Percentiles rank a stretch among this genome's conserved stretches.
Conservation (phyloP, 805 yeast species). For the Lachancea quebecensis region DNA sequence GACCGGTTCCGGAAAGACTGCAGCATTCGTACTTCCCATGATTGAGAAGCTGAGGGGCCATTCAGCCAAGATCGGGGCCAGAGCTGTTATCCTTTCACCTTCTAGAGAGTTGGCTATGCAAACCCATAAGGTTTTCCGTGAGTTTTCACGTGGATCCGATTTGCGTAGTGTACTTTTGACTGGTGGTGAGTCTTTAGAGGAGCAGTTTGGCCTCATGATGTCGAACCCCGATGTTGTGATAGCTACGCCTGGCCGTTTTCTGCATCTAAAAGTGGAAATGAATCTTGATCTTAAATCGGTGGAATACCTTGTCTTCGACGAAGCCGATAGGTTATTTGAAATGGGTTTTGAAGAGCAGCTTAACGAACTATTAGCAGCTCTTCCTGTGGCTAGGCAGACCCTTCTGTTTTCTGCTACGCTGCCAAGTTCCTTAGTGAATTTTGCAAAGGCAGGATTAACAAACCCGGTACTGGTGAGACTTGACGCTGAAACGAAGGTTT, state of each 20-base stretch:
- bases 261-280: slow-evolving; percentile 96
- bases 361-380: slow-evolving; percentile 76
- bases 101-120: slow-evolving; percentile 95
- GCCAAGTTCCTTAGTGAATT: slow-evolving; percentile 86
- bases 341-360: slow-evolving; percentile 94
- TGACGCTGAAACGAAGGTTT: slow-evolving; percentile 86
- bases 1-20: slow-evolving; percentile 98
- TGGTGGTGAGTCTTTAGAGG: slow-evolving; percentile 98
- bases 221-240: slow-evolving; percentile 88
- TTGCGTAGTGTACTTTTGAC: slow-evolving; percentile 73
- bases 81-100: slow-evolving; percentile 88
- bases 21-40: slow-evolving; percentile 89
- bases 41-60: slow-evolving; percentile 79
- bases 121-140: slow-evolving; percentile 82
- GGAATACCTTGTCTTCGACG: slow-evolving; percentile 92
- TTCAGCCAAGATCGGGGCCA: slow-evolving; percentile 77
- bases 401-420: slow-evolving; percentile 90
- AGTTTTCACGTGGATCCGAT: slow-evolving; percentile 78
- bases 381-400: slow-evolving; percentile 81
- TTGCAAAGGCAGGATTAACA: slow-evolving; percentile 92
- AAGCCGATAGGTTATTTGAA: slow-evolving; percentile 94
- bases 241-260: slow-evolving; percentile 96
- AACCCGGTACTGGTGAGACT: slow-evolving; percentile 89
- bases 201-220: slow-evolving; percentile 90
- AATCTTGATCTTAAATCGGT: slow-evolving; percentile 71